Evolutionary conservation across 257 asterid genomes (phyloP), one percentile per base, ranked within the genome.

Genomic region (Coffea eugenioides): DNA sequence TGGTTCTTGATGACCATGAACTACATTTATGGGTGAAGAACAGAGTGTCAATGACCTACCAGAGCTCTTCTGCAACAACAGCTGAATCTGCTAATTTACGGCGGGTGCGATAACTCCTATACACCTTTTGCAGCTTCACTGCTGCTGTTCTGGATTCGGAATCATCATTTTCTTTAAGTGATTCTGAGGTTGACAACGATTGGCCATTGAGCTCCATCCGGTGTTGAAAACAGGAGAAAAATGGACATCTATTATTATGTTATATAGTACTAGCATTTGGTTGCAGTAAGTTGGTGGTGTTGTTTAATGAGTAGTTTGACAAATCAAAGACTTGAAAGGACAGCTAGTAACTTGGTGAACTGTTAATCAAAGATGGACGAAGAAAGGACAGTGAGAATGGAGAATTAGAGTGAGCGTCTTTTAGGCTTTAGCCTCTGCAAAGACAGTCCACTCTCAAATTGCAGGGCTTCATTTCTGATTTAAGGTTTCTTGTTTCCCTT

Each of bases 91-190:
- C 88, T 74, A 82, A 78, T 48, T 46, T 80, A 27, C 84, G 76
- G 16, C 88, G 88, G 0, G 88, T 82, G 15, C 85, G 88, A 77
- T 85, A 82, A 78, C 88, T 85, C 77, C 86, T 49, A 78, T 85
- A 85, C 21, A 80, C 79, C 81, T 85, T 85, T 71, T 85, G 88
- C 65, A 85, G 75, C 77, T 78, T 82, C 73, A 79, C 77, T 27
- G 84, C 84, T 0, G 77, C 84, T n/a, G 62, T 79, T 46, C 67
- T 76, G 73, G 80, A 45, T 8, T 56, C 80, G 8, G 49, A 66
- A 64, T 66, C 34, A 49, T 77, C 81, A 56, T 36, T 77, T 16
- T 79, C 67, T 72, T 62, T 39, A 18, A 72, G 45, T n/a, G 71
- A 4, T 43, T 73, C 52, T 25, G 66, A 73, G 23, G 27, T 20